Evolutionary conservation across 768 basidiomycete species (phyloP), one percentile per base, ranked within the genome.

Genomic region (Gautieria morchelliformis): DNA sequence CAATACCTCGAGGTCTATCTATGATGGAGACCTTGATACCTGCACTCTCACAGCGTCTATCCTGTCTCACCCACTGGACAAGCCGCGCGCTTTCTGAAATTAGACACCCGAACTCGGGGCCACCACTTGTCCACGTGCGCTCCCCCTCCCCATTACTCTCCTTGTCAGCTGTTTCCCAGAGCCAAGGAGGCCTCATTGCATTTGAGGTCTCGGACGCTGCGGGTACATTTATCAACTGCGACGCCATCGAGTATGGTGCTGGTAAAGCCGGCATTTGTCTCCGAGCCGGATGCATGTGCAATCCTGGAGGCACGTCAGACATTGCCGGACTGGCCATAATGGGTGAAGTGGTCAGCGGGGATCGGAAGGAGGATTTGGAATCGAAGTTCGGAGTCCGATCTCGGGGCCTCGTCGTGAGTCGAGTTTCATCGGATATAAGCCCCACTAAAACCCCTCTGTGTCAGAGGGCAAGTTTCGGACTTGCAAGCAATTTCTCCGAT

Each of bases 241-340:
- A 67, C 84, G 74, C 17, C 37, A 75, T 90, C 63, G 87, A 87
- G 64, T 74, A 84, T 62, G 76, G 83, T 0, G 87, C 88, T 14
- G 75, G 52, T 82, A 17, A 73, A 69, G 53, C 75, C 78, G 79
- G 76, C 52, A 83, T 92, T 58, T 89, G 88, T 17, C 70, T 92
- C 33, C 83, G 89, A 44, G 88, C 89, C 3, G 89, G 89, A 0
- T 93, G 89, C 67, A 84, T 91, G 81, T 93, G 90, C 66, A 93
- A 92, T 61, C 87, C 89, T 15, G 90, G 90, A 10, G 89, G 83
- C 17, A 86, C 88, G 0, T 82, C 87, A 1, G 79, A 85, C 5
- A 70, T 92, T 15, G 75, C 90, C 5, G 83, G 83, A 0, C 77
- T 89, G 32, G 71, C 82, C 19, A 75, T 83, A 58, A 90, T 89